Evolutionary conservation across 306 rosid genomes (phyloP), one percentile per base, ranked within the genome.

Genomic region (Betula pendula): DNA sequence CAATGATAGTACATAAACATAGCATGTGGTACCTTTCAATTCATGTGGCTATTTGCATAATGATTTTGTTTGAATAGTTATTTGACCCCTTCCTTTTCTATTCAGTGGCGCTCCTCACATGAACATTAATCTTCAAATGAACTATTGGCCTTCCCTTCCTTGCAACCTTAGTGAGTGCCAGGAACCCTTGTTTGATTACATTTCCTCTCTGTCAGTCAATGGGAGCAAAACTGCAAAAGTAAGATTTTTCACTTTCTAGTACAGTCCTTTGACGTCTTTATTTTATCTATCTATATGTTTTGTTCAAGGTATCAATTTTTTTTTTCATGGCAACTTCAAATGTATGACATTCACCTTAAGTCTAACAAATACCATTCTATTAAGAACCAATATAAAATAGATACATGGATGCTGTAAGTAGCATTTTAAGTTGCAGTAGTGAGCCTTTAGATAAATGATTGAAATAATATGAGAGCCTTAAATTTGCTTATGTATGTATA

Each of bases 91-190:
- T 73, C 56, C 55, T 69, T 79, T 67, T 71, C 71, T 33, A 29
- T 87, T 68, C 93, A 94, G 98, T 59, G 89, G 97, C n/a, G 97
- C 98, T 81, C 98, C 94, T 69, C 98, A 94, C 85, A 79, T 86
- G 75, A 94, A 94, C 84, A 87, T 94, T 60, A 94, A 94, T 77
- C 97, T 94, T 76, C 96, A 94, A 79, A 94, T 94, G 97, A 94
- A 94, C 83, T 94, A 94, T 75, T 92, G 97, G 98, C 97, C 96
- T 13, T 85, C 97, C 73, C 96, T 94, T 85, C 79, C 98, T 70
- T 92, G 97, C 87, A 92, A 94, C 81, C 92, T 94, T 47, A 86
- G 47, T 13, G 98, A 94, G 83, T 94, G 97, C 87, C 98, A 92
- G 83, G 93, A 89, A 81, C 96, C 97, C 17, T 84, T 94, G 73